These are phyloP conservation scores for Yarrowia alimentaria DNA, from an alignment of 805 yeast genomes.

Conservation along the genomic window DNA sequence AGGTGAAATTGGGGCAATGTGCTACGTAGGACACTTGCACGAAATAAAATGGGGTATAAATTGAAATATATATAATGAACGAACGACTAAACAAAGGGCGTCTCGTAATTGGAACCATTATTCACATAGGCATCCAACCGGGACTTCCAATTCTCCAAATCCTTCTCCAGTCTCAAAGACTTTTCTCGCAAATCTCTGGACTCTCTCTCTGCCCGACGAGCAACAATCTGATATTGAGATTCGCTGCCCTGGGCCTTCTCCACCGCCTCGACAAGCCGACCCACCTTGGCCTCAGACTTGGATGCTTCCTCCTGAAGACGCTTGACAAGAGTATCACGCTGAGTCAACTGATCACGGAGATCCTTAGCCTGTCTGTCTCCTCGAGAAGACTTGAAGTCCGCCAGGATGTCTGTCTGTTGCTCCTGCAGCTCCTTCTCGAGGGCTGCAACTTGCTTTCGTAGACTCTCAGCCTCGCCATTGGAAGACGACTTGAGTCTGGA, in stretches of 20 bases:
- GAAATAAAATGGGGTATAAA: neutral
- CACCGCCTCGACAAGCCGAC: constrained; percentile 42
- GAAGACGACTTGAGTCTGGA: constrained; percentile 26
- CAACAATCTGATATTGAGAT: constrained; percentile 41
- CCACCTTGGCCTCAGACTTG: constrained; percentile 49
- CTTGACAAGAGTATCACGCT: constrained; percentile 35
- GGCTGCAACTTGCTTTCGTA: constrained; percentile 29
- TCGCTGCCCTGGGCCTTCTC: constrained; percentile 41
- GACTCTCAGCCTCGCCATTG: neutral
- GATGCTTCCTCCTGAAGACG: constrained; percentile 52
- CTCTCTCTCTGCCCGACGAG: constrained; percentile 52
- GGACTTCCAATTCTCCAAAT: constrained; percentile 45
- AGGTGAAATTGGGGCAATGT: neutral
- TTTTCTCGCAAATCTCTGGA: constrained; percentile 50
- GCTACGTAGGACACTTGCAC: neutral
- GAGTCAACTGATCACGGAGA: constrained; percentile 33
- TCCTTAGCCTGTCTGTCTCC: constrained; percentile 36
- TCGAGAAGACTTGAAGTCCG: constrained; percentile 32
- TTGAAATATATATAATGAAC: too few species aligned
- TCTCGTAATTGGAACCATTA: neutral
- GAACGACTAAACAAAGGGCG: constrained; percentile 14
- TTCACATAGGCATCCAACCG: constrained; percentile 31
- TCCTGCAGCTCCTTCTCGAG: constrained; percentile 34
- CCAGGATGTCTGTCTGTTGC: constrained; percentile 30
- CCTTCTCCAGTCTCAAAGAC: constrained; percentile 50